These are phyloP conservation scores for Rhizophora apiculata DNA, from an alignment of 345 rosid genomes.

Conservation along the genomic window DNA sequence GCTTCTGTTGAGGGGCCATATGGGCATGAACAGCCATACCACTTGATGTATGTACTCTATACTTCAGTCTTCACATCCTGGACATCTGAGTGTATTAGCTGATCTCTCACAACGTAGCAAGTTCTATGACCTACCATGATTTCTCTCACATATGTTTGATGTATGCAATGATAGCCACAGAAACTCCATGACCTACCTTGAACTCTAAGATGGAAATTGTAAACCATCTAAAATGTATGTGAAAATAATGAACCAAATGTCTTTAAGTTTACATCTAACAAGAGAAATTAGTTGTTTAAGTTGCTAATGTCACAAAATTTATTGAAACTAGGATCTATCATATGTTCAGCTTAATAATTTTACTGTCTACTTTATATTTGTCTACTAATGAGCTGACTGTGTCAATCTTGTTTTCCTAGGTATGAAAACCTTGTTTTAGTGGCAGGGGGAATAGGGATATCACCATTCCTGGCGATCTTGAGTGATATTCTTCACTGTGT, in stretches of 20 bases:
- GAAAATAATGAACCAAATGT: no score
- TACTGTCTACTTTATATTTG: not conserved
- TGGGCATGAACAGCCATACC: constrained; percentile 76
- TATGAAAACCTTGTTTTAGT: constrained; percentile 78
- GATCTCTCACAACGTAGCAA: no score
- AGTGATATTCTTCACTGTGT: constrained; percentile 70
- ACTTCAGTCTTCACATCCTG: not conserved
- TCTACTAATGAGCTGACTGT: constrained; percentile 1
- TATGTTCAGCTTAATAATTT: not conserved
- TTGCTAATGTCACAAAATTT: not conserved
- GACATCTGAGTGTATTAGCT: not conserved
- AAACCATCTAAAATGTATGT: no score
- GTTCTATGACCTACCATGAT: no score
- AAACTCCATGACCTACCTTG: no score
- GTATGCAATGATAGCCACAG: no score
- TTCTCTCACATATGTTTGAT: not conserved
- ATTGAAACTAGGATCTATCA: not conserved
- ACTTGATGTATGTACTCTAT: constrained; percentile 51
- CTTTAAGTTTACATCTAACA: no score
- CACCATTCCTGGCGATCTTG: constrained; percentile 82
- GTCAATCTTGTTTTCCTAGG: constrained; percentile 34
- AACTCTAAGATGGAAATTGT: no score
- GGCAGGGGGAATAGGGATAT: constrained; percentile 92
- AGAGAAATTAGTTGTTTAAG: no score
- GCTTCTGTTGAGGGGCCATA: constrained; percentile 91